These are phyloP conservation scores for Neurospora pannonica DNA, from an alignment of 495 filamentous ascomycete species.

Conservation along the genomic window DNA sequence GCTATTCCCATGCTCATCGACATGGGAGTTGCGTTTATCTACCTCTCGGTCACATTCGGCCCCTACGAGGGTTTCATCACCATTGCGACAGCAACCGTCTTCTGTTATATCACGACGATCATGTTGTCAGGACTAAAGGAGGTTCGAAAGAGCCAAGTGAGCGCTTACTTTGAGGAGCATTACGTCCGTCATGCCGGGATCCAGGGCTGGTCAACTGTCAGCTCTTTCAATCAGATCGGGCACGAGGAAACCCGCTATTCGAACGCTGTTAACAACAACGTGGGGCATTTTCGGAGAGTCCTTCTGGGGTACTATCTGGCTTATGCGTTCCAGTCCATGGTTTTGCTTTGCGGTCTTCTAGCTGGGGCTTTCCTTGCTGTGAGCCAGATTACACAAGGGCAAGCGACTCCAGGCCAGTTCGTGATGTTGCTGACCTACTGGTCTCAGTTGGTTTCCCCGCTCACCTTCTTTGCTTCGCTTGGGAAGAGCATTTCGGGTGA, in stretches of 20 bases:
- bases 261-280: constrained; percentile 34
- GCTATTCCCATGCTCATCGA: constrained; percentile 64
- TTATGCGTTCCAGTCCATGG: constrained; percentile 46
- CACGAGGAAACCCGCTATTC: constrained; percentile 57
- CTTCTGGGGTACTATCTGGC: constrained; percentile 33
- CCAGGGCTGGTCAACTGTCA: constrained; percentile 59
- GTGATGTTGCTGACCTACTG: constrained; percentile 66
- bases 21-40: constrained; percentile 56
- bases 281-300: constrained; percentile 29
- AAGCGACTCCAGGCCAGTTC: constrained; percentile 56
- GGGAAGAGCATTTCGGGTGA: constrained; percentile 50
- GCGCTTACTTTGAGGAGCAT: constrained; percentile 44
- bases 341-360: constrained; percentile 54
- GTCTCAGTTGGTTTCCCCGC: constrained; percentile 50
- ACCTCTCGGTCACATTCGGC: constrained; percentile 61
- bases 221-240: constrained; percentile 59
- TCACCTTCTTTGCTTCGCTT: constrained; percentile 53
- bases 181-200: constrained; percentile 55
- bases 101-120: constrained; percentile 51
- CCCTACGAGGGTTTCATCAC: constrained; percentile 66
- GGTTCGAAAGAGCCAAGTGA: constrained; percentile 21
- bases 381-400: constrained; percentile 49
- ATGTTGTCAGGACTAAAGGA: constrained; percentile 36
- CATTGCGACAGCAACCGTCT: constrained; percentile 49
- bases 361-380: constrained; percentile 58